A percentile compares a stretch with the other conserved stretches of the same genome.
These are phyloP conservation scores for Ogataea degrootiae DNA, from an alignment of 805 yeast species.

Conservation along the genomic window DNA sequence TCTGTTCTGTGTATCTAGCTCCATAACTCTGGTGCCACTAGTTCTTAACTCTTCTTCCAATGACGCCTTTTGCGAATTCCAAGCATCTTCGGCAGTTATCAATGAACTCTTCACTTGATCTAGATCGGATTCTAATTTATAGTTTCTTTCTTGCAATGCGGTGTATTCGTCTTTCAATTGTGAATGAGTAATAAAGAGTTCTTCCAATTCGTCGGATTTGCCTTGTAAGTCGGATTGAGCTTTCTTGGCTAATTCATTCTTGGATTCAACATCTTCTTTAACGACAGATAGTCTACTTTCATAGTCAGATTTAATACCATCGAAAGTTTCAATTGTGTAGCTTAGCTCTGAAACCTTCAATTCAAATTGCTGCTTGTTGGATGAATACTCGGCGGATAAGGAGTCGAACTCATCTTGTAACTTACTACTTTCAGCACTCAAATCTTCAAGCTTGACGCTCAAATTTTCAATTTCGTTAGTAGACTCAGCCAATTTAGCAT, in stretches of 20 bases:
- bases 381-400: constrained; percentile 7
- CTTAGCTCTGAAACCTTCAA: constrained; percentile 21
- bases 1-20: constrained; percentile 61
- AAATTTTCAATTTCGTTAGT: constrained; percentile 12
- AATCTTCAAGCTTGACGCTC: constrained; percentile 4
- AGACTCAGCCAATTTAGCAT: constrained; percentile 12
- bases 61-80: constrained; percentile 39
- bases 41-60: constrained; percentile 45
- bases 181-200: constrained; percentile 21
- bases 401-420: constrained; percentile 13
- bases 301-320: constrained; percentile 25
- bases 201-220: constrained; percentile 25
- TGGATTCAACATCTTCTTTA: constrained; percentile 27
- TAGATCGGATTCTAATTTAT: constrained; percentile 35
- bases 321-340: constrained; percentile 20
- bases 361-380: constrained; percentile 8
- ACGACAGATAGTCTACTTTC: constrained; percentile 27
- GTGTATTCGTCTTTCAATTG: constrained; percentile 15
- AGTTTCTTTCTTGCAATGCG: constrained; percentile 23
- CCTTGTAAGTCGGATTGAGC: constrained; percentile 19
- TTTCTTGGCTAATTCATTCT: constrained; percentile 14
- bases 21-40: constrained; percentile 44
- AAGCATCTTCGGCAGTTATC: constrained; percentile 35
- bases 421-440: constrained; percentile 10
- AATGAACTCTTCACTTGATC: constrained; percentile 30